Base-by-base conservation (phyloP, 2,329 filamentous ascomycete genomes). In the Cercospora citrullina region DNA sequence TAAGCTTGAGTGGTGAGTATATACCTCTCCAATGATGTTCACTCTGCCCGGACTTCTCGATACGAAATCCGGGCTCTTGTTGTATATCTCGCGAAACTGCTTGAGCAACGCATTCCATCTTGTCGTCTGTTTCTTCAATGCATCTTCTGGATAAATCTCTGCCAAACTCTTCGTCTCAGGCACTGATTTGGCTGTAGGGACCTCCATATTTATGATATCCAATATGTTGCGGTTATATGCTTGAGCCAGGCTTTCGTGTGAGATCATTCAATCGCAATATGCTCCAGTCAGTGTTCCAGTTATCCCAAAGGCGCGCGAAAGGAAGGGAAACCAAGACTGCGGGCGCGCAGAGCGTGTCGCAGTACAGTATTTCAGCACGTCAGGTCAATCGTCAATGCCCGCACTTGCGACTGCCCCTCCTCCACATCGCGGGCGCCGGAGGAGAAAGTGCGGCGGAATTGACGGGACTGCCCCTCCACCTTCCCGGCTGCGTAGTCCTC, bases 11-110 rank as follows among this genome's bases (percentile, higher is more conserved):
- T 26, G 10, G n/a, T 26, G 18, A 10, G 23, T 4, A 39, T 45
- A 55, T 76, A 83, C 82, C 76, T 99, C 95, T 80, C 95, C 95
- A 78, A 99, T 97, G 77, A 99, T 95, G 83, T 98, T 98, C 73
- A 99, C 95, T 73, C 95, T 88, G 68, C 95, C 95, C 1, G 95
- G 95, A 65, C 94, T 97, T 71, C 95, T 90, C 9, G 94, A 88
- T 21, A 98, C 88, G 76, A 97, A 97, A 68, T 91, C 86, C 45
- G 94, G 89, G 16, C 85, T 82, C 62, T 87, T 85, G 73, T 88
- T 89, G 80, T 94, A 96, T 51, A 82, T 83, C 67, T 86, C 81
- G 72, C 89, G 83, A 81, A 98, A 98, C 72, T 86, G 85, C 62
- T 86, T 82, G 51, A 94, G 82, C 53, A 98, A 85, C 53, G 82